Conservation (phyloP, 2,329 filamentous ascomycete genomes). For the Hyphodiscus sp. region DNA sequence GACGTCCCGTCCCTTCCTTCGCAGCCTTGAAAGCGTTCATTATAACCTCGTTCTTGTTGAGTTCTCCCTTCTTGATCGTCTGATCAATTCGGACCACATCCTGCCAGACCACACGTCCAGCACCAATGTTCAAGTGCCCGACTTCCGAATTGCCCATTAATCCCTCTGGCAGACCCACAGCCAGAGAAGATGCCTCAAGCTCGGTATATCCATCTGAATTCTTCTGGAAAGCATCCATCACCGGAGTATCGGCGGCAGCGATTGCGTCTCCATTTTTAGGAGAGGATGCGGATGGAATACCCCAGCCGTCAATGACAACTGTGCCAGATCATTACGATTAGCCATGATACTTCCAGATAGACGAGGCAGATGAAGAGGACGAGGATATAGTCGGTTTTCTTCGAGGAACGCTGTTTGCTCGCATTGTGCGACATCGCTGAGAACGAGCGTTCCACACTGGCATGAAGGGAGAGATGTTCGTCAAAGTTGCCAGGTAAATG, state of each 20-base stretch:
- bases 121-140: constrained; percentile 97
- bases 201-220: constrained; percentile 80
- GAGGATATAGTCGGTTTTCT: constrained; percentile 33
- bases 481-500: background rate
- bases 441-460: background rate
- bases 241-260: constrained; percentile 82
- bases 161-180: constrained; percentile 91
- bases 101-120: constrained; percentile 96
- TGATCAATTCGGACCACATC: constrained; percentile 94
- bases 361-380: constrained; percentile 45
- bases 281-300: constrained; percentile 72
- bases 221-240: constrained; percentile 88
- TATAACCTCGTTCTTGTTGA: constrained; percentile 31
- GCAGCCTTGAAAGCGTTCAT: constrained; percentile 65
- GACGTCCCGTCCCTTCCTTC: constrained; percentile 81
- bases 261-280: constrained; percentile 92
- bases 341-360: constrained; percentile 52
- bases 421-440: background rate
- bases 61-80: constrained; percentile 57
- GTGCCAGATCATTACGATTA: constrained; percentile 48
- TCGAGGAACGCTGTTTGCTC: constrained; percentile 2
- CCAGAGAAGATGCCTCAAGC: constrained; percentile 91
- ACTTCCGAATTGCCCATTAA: constrained; percentile 99
- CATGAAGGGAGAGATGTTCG: background rate
- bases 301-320: constrained; percentile 99